Conservation (phyloP, 441 rosid genomes). For the Adansonia grandidieri region DNA sequence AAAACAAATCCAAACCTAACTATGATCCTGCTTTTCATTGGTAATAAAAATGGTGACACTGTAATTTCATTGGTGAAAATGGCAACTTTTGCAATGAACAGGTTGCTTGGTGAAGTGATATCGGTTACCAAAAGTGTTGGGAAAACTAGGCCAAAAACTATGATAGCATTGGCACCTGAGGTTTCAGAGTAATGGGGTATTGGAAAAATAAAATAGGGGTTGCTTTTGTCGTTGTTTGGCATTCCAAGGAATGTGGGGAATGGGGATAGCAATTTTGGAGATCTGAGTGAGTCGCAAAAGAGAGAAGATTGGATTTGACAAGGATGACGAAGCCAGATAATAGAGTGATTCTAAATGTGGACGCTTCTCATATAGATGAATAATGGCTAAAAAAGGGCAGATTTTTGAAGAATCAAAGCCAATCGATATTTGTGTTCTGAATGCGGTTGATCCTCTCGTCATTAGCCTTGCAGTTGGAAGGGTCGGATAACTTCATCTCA, state of each 20-base stretch:
- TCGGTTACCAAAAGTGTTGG: conserved; percentile 38
- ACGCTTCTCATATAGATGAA: conserved; percentile 38
- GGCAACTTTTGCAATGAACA: conserved; percentile 34
- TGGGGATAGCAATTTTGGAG: conserved; percentile 29
- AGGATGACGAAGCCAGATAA: conserved; percentile 31
- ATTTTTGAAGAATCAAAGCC: conserved; percentile 15
- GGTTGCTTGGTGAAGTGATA: conserved; percentile 24
- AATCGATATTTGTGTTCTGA: conserved; percentile 31
- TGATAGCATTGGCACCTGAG: conserved; percentile 34
- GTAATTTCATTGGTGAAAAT: conserved; percentile 26
- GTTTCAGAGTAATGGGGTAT: conserved; percentile 6
- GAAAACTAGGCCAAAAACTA: conserved; percentile 36
- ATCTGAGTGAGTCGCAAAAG: conserved; percentile 41
- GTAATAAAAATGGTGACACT: background rate
- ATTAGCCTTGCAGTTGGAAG: conserved; percentile 30
- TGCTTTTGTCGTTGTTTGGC: conserved; percentile 35
- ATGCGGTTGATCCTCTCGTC: conserved; percentile 37
- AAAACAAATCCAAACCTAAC: too few species aligned
- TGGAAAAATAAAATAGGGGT: conserved; percentile 38
- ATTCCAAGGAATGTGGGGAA: conserved; percentile 22
- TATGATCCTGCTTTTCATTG: too few species aligned
- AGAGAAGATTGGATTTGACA: conserved; percentile 39
- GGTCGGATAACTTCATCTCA: conserved; percentile 10
- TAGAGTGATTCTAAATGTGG: conserved; percentile 35
- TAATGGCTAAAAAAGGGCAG: background rate